Conservation (phyloP, 805 yeast genomes). For the Kodamaea sagamina region DNA sequence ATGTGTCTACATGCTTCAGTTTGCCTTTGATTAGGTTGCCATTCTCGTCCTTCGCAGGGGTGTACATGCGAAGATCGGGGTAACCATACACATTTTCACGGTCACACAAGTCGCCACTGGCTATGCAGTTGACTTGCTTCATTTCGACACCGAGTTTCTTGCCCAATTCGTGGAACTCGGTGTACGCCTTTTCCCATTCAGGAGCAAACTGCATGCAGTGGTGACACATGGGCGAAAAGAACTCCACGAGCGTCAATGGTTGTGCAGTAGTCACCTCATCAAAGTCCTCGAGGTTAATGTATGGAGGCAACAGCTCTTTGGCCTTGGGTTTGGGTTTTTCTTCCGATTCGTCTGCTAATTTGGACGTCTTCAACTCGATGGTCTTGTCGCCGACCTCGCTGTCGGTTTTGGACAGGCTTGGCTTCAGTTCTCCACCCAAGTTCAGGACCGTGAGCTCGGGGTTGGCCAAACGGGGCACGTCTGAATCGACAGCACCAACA, state of each 20-base stretch:
- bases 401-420: not conserved
- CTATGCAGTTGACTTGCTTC: slow-evolving; percentile 83
- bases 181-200: slow-evolving; percentile 71
- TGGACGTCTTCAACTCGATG: slow-evolving; percentile 7
- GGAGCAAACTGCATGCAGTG: slow-evolving; percentile 86
- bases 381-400: not conserved
- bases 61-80: slow-evolving; percentile 73
- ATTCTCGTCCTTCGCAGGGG: slow-evolving; percentile 45
- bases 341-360: slow-evolving; percentile 2
- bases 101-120: slow-evolving; percentile 81
- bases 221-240: slow-evolving; percentile 84
- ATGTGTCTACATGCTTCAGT: slow-evolving; percentile 40
- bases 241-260: slow-evolving; percentile 77
- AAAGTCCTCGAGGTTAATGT: slow-evolving; percentile 53
- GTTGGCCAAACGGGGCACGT: not conserved
- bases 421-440: slow-evolving; percentile 5
- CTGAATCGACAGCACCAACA: not conserved
- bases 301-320: slow-evolving; percentile 44
- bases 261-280: slow-evolving; percentile 43
- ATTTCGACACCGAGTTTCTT: slow-evolving; percentile 50
- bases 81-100: slow-evolving; percentile 62
- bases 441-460: not conserved
- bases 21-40: slow-evolving; percentile 29
- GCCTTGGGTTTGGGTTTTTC: not conserved
- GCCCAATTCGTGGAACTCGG: slow-evolving; percentile 47